Conservation (phyloP, 257 asterid species). For the Voacanga thouarsii region DNA sequence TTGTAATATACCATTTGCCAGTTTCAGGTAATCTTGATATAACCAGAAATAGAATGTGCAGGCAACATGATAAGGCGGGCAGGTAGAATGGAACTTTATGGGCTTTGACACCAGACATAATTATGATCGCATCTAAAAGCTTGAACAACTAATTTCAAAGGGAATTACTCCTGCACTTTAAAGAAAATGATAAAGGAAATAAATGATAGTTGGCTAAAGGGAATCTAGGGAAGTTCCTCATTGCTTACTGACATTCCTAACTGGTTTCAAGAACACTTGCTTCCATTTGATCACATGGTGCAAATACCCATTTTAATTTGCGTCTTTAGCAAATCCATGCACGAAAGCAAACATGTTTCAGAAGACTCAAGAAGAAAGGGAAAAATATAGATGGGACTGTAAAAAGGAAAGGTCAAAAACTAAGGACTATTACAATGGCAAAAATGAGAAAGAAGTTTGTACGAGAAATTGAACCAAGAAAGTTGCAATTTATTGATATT, state of each 20-base stretch:
- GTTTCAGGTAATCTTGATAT: not conserved
- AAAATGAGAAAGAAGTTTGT: not conserved
- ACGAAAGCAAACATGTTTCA: not conserved
- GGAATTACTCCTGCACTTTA: not conserved
- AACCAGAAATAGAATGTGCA: not conserved
- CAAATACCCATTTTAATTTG: too few species aligned
- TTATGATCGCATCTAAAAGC: not conserved
- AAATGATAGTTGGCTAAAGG: not conserved
- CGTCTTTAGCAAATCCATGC: too few species aligned
- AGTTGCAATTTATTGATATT: not conserved
- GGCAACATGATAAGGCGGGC: not conserved
- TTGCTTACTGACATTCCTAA: too few species aligned
- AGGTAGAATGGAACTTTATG: not conserved
- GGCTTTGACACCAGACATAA: not conserved
- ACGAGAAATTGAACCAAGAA: not conserved
- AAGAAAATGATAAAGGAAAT: not conserved
- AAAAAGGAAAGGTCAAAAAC: not conserved
- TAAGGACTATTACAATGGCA: not conserved
- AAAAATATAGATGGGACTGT: not conserved
- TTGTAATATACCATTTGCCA: not conserved
- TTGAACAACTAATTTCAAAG: not conserved
- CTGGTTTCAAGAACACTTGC: too few species aligned
- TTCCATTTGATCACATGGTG: too few species aligned
- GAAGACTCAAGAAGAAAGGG: not conserved
- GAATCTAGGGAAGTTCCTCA: too few species aligned